These are phyloP conservation scores for Pyricularia sp. DNA, from an alignment of 2,329 filamentous ascomycete genomes.

Conservation along the genomic window DNA sequence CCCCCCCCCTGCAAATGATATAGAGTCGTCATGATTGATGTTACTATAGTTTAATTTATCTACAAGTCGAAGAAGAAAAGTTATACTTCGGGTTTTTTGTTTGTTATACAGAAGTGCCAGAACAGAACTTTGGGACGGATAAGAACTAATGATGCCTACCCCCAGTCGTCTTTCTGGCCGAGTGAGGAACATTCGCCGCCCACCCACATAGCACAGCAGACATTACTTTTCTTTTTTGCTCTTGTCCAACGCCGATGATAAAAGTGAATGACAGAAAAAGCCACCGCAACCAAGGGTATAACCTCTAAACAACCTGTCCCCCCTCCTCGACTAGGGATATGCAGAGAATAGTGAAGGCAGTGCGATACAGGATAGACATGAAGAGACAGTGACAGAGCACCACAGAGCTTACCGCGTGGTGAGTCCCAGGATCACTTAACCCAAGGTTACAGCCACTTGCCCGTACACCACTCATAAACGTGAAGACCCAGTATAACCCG, in stretches of 20 bases:
- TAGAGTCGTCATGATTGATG: neutral
- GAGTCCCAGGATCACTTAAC: neutral
- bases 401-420: neutral
- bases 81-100: neutral
- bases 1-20: neutral
- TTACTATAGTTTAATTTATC: neutral
- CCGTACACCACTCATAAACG: neutral
- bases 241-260: neutral
- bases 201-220: neutral
- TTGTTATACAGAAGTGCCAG: neutral
- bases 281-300: constrained; percentile 4
- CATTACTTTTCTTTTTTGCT: neutral
- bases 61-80: neutral
- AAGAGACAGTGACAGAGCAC: neutral
- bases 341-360: neutral
- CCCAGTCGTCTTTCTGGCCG: neutral
- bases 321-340: neutral
- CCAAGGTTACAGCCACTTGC: neutral
- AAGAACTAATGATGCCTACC: neutral
- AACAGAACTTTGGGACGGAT: neutral
- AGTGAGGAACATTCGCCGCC: neutral
- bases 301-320: constrained; percentile 2
- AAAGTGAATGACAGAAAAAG: neutral
- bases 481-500: neutral
- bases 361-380: neutral